Percentiles rank a stretch among this genome's conserved stretches.
Conservation (phyloP, 129 eudicot genomes). For the Pulicaria dysenterica region DNA sequence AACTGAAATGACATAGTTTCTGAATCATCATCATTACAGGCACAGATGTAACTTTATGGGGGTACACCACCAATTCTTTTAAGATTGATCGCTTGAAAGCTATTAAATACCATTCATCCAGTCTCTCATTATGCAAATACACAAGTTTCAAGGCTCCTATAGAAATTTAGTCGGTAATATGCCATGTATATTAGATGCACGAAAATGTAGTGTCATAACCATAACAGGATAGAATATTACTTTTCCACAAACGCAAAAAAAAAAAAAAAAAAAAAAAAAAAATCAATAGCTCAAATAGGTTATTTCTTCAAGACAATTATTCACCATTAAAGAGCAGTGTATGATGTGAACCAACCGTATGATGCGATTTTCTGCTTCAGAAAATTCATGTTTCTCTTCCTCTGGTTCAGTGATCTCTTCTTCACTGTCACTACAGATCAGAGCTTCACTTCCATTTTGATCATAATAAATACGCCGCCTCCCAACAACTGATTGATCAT, state of each 20-base stretch:
- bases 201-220: constrained; percentile 4
- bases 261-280: neutral
- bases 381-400: constrained; percentile 74
- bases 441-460: constrained; percentile 75
- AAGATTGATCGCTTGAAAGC: neutral
- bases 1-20: constrained; percentile 2
- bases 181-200: constrained; percentile 8
- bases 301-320: constrained; percentile 12
- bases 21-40: neutral
- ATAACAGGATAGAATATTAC: neutral
- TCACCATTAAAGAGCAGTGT: constrained; percentile 24
- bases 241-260: neutral
- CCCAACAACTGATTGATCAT: constrained; percentile 95
- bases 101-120: constrained; percentile 10
- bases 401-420: constrained; percentile 72
- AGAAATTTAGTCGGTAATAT: constrained; percentile 1
- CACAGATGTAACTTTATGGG: constrained; percentile 18
- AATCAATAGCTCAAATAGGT: neutral
- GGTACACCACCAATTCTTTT: neutral
- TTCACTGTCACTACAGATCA: constrained; percentile 92
- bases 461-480: constrained; percentile 88
- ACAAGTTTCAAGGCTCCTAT: constrained; percentile 4
- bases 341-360: constrained; percentile 53
- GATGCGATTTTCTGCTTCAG: constrained; percentile 82
- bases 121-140: constrained; percentile 18